phyloP scores from a whole-genome alignment of 768 basidiomycete genomes.

The Termitomyces sp. region DNA sequence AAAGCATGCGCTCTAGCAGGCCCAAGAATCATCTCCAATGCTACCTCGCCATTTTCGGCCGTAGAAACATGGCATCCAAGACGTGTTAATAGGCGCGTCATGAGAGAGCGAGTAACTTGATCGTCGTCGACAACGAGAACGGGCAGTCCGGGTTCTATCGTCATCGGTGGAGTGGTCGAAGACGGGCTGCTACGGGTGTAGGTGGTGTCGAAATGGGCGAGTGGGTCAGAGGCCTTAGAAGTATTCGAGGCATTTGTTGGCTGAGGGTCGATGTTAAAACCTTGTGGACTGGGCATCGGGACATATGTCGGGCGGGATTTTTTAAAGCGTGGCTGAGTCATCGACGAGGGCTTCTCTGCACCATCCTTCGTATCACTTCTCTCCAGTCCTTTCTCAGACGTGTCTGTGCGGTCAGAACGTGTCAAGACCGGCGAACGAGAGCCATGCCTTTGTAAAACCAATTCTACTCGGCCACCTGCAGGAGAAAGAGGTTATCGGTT shows the following conservation, averaged over 20 bases:
- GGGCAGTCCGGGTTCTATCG: slow-evolving; percentile 47
- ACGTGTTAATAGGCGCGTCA: slow-evolving; percentile 74
- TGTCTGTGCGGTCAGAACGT: background rate
- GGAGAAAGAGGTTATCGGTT: background rate
- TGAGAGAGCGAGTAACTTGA: slow-evolving; percentile 69
- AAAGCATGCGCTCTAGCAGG: slow-evolving; percentile 16
- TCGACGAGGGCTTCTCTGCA: background rate
- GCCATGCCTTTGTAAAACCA: slow-evolving; percentile 38
- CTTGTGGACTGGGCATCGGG: slow-evolving; percentile 26
- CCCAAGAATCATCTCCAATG: slow-evolving; percentile 66
- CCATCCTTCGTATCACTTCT: background rate
- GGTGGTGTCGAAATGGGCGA: slow-evolving; percentile 33
- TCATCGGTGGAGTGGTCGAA: slow-evolving; percentile 28
- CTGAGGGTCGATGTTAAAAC: slow-evolving; percentile 24
- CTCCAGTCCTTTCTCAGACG: background rate
- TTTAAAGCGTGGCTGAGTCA: background rate
- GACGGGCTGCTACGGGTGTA: slow-evolving; percentile 33
- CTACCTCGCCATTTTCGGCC: slow-evolving; percentile 81
- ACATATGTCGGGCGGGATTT: slow-evolving; percentile 31
- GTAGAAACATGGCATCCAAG: slow-evolving; percentile 74
- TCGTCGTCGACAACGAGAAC: slow-evolving; percentile 87
- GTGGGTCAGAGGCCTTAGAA: slow-evolving; percentile 16
- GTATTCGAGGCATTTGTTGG: slow-evolving; percentile 17
- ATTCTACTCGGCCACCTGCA: slow-evolving; percentile 53
- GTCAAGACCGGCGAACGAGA: slow-evolving; percentile 21